phyloP scores from a whole-genome alignment of 306 rosid species.

The Quercus aquifolioides region DNA sequence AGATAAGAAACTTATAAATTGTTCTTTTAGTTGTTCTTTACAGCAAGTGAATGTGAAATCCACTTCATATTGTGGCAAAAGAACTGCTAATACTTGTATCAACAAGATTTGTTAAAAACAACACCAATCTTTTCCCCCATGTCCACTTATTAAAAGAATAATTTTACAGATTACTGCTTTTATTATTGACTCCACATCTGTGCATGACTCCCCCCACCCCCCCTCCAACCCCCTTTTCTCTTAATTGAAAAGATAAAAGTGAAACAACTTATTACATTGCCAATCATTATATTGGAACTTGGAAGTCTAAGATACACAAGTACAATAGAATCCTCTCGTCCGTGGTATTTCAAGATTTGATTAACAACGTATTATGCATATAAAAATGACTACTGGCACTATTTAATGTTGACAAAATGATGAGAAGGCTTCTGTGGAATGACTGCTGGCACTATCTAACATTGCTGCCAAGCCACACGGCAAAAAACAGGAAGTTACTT shows the following conservation, averaged over 20 bases:
- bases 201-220: not conserved
- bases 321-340: not conserved
- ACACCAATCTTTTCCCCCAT: not conserved
- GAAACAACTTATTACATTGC: not conserved
- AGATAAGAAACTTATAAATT: not conserved
- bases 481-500: not conserved
- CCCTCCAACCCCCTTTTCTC: too few species aligned
- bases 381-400: not conserved
- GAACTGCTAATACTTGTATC: not conserved
- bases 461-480: not conserved
- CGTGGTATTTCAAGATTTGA: not conserved
- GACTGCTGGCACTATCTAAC: not conserved
- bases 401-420: not conserved
- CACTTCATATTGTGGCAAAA: not conserved
- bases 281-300: not conserved
- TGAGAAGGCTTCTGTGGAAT: not conserved
- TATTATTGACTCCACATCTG: not conserved
- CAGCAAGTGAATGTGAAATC: not conserved
- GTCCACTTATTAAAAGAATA: not conserved
- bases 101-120: not conserved
- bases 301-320: not conserved
- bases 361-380: not conserved
- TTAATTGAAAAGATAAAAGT: not conserved
- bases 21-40: not conserved
- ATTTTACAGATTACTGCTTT: not conserved